Base-by-base conservation (phyloP, 208 protist species). In the Tetramitus jugosus region DNA sequence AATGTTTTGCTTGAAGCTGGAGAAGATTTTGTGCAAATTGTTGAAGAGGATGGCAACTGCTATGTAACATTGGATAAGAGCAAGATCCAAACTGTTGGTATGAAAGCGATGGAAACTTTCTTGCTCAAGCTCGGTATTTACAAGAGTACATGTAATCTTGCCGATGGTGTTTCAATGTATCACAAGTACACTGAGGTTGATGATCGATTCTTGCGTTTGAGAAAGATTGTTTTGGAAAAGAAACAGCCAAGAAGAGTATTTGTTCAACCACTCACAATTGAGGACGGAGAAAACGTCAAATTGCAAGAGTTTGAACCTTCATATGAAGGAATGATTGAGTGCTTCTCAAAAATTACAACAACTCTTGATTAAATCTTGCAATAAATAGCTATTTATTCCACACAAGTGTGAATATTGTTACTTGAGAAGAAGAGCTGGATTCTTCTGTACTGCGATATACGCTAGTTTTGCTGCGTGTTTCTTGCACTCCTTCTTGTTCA, bases 211-310 rank as follows among this genome's bases (percentile, higher is more conserved):
- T 46, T 92, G 17, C 23, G 78, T 45, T 85, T 92, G 60, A 90
- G 92, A 75, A 82, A 92, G 26, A 86, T 88, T 40, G 82, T 95
- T 4, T 77, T 95, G 33, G 60, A 68, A 39, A 79, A 87, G 53
- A 86, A 91, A 79, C 90, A 94, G 83, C 92, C 92, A n/a, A 90
- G 92, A 62, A 88, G 84, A 79, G 86, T 92, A 74, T 94, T 92
- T 78, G 88, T 93, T 56, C 92, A 94, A 85, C 76, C 87, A 29
- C 85, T 90, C 83, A 91, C 88, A 39, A 42, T 29, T 39, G 76
- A 89, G 40, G 79, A 20, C 62, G 64, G 79, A 43, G 87, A 83
- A n/a, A 82, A 84, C 23, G 87, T 90, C 4, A 71, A 82, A 45
- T 76, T 92, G 62, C 37, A 71, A 26, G 87, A 91, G 80, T 91